Evolutionary conservation across 1,139 yeast genomes (phyloP).

Genomic region (Diutina siamensis): DNA sequence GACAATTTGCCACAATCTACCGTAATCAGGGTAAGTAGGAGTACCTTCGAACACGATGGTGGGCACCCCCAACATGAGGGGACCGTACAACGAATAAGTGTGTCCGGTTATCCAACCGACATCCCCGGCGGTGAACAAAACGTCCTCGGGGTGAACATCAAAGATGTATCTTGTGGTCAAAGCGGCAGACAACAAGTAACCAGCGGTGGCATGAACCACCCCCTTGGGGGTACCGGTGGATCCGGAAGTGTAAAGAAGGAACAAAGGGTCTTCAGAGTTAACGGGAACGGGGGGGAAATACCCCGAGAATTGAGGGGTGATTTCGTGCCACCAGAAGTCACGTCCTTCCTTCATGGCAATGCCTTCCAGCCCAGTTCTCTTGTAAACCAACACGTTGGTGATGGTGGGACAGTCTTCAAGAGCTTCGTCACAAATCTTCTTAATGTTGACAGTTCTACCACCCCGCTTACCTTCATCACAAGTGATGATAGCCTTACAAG

Average conservation of each 20-base stretch:
- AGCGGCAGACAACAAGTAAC: slow-evolving; percentile 90
- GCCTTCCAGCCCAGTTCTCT: slow-evolving; percentile 67
- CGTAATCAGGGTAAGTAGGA: slow-evolving; percentile 94
- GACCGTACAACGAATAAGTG: slow-evolving; percentile 92
- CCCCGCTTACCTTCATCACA: slow-evolving; percentile 97
- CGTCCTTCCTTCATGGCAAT: slow-evolving; percentile 70
- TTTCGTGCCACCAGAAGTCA: slow-evolving; percentile 93
- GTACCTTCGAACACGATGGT: slow-evolving; percentile 94
- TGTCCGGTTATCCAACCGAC: slow-evolving; percentile 99
- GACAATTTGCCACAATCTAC: slow-evolving; percentile 94
- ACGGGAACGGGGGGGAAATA: slow-evolving; percentile 84
- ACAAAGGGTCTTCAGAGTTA: slow-evolving; percentile 84
- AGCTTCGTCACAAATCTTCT: slow-evolving; percentile 92
- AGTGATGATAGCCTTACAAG: slow-evolving; percentile 81
- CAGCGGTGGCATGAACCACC: slow-evolving; percentile 91
- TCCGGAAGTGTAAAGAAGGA: slow-evolving; percentile 90
- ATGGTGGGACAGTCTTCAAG: slow-evolving; percentile 68
- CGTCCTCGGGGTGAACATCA: slow-evolving; percentile 82
- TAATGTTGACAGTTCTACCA: slow-evolving; percentile 82
- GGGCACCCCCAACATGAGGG: slow-evolving; percentile 79
- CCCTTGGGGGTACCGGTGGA: slow-evolving; percentile 98
- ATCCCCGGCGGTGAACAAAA: slow-evolving; percentile 94
- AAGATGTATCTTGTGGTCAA: slow-evolving; percentile 88
- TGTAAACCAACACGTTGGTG: slow-evolving; percentile 72
- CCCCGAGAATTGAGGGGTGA: slow-evolving; percentile 67